Conservation (phyloP, 495 filamentous ascomycete genomes). For the Aspergillus bertholletiae region DNA sequence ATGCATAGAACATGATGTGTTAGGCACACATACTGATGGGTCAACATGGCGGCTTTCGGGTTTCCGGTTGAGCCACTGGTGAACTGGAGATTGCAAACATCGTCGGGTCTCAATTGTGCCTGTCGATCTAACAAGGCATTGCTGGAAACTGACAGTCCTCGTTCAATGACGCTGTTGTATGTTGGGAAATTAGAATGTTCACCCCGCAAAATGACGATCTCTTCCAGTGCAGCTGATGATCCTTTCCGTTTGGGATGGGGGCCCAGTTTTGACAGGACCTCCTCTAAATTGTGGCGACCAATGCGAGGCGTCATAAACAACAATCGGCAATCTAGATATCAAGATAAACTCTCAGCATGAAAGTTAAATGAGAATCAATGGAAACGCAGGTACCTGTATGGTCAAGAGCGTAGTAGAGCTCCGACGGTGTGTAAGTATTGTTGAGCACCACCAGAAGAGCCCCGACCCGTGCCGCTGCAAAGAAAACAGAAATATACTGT, state of each 20-base stretch:
- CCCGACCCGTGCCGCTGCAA: conserved; percentile 62
- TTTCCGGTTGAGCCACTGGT: conserved; percentile 68
- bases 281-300: conserved; percentile 51
- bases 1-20: neutral
- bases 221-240: conserved; percentile 32
- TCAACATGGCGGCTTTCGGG: conserved; percentile 73
- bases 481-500: conserved; percentile 66
- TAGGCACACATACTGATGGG: conserved; percentile 52
- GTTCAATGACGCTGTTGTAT: conserved; percentile 45
- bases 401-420: conserved; percentile 59
- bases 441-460: conserved; percentile 67
- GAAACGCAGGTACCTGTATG: conserved; percentile 49
- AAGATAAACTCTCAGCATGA: conserved; percentile 3
- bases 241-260: conserved; percentile 30
- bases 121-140: conserved; percentile 42
- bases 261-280: conserved; percentile 49
- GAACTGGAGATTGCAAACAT: conserved; percentile 69
- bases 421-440: conserved; percentile 66
- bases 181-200: conserved; percentile 46
- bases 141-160: conserved; percentile 28
- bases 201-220: conserved; percentile 54
- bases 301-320: conserved; percentile 64
- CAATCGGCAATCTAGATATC: conserved; percentile 49
- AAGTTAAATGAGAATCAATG: neutral
- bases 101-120: conserved; percentile 49